Conservation (phyloP, 768 basidiomycete genomes). For the Boletus rubescentipes region DNA sequence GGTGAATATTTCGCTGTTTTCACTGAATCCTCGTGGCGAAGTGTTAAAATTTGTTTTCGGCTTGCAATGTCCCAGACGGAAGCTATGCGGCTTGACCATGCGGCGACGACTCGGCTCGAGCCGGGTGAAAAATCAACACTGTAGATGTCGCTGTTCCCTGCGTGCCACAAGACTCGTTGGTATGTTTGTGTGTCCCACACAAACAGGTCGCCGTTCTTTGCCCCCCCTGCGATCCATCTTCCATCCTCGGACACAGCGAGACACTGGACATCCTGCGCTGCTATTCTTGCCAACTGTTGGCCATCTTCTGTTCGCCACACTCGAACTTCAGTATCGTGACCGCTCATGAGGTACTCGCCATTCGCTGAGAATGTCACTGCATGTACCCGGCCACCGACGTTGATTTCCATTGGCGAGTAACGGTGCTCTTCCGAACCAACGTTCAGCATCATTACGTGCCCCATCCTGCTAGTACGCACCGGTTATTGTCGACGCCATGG, state of each 20-base stretch:
- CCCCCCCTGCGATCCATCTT: background rate
- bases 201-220: background rate
- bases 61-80: background rate
- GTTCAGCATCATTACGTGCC: too few species aligned
- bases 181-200: background rate
- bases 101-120: background rate
- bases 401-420: too few species aligned
- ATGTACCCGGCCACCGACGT: too few species aligned
- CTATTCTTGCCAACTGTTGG: background rate
- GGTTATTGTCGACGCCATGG: too few species aligned
- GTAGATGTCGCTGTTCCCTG: background rate
- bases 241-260: background rate
- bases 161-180: too few species aligned
- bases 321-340: background rate
- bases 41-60: background rate
- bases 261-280: background rate
- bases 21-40: background rate
- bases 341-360: background rate
- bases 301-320: background rate
- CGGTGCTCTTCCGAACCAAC: too few species aligned
- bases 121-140: background rate
- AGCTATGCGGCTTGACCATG: background rate
- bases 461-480: too few species aligned
- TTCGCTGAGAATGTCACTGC: background rate
- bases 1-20: background rate